Evolutionary conservation across 306 rosid genomes (phyloP).

Genomic region (Cajanus cajan): DNA sequence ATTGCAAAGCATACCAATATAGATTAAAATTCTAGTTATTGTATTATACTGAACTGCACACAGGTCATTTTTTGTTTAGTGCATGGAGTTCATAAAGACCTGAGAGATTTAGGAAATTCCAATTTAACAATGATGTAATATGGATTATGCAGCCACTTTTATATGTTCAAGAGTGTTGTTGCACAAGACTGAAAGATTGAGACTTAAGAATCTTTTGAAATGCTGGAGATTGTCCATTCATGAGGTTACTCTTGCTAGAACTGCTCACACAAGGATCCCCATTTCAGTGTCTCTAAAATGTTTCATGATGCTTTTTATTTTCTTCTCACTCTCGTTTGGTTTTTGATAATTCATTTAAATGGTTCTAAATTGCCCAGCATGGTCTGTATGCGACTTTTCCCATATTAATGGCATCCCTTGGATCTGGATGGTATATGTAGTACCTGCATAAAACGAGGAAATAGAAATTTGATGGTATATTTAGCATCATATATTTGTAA

Average conservation of each 20-base stretch:
- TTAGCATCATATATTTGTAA: background rate
- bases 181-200: background rate
- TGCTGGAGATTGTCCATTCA: background rate
- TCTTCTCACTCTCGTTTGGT: background rate
- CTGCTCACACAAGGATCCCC: background rate
- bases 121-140: slow-evolving; percentile 4
- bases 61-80: background rate
- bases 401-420: background rate
- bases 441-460: background rate
- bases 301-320: background rate
- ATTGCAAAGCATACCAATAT: background rate
- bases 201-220: background rate
- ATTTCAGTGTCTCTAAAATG: background rate
- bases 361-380: background rate
- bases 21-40: background rate
- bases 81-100: background rate
- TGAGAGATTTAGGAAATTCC: background rate
- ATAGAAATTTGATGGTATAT: background rate
- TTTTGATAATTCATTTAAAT: background rate
- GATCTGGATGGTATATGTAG: background rate
- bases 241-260: background rate
- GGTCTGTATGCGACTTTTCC: background rate
- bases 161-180: background rate
- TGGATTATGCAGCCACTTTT: background rate
- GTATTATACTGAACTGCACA: background rate